Evolutionary conservation across 805 yeast genomes (phyloP).

Genomic region (Saccharomycopsis sp.): DNA sequence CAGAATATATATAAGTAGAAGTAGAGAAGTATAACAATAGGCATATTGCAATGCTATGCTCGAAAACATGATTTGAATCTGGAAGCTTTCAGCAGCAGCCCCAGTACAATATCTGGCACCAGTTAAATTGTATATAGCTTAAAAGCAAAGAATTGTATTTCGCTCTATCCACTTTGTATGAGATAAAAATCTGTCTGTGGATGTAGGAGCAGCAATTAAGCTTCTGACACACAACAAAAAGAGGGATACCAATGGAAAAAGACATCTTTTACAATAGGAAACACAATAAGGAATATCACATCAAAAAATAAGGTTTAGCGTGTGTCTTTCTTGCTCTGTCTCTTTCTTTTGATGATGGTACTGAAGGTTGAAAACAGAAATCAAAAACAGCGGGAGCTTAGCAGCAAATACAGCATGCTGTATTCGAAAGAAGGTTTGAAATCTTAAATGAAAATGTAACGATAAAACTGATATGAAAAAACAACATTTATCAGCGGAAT

Average conservation of each 20-base stretch:
- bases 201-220: not conserved
- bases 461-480: no score
- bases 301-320: not conserved
- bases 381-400: not conserved
- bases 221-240: slow-evolving; percentile 2
- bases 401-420: not conserved
- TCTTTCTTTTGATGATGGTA: not conserved
- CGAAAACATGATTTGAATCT: not conserved
- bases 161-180: no score
- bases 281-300: not conserved
- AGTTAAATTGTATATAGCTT: not conserved
- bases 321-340: not conserved
- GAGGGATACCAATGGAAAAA: not conserved
- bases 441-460: not conserved
- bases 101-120: not conserved
- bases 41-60: not conserved
- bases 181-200: not conserved
- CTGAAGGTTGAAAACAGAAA: not conserved
- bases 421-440: not conserved
- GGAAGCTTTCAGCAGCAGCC: not conserved
- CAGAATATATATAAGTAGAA: not conserved
- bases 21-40: not conserved
- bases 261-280: no score
- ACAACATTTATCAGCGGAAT: no score
- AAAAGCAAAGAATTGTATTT: no score